Evolutionary conservation across 306 rosid species (phyloP).

Genomic region (Glycyrrhiza uralensis): DNA sequence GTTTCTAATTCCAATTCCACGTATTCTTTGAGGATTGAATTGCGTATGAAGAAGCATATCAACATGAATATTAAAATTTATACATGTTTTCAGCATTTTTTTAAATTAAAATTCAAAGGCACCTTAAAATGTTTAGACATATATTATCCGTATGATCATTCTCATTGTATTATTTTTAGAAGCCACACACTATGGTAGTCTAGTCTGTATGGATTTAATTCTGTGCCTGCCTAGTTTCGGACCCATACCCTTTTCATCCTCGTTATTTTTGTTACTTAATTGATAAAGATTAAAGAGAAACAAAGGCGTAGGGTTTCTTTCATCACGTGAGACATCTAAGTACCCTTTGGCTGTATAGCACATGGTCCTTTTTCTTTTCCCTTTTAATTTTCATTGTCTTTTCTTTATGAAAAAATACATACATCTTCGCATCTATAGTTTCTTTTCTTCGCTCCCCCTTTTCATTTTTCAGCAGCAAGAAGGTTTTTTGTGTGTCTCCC

Average conservation of each 20-base stretch:
- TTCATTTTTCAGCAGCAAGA: conserved; percentile 22
- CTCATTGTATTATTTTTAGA: background rate
- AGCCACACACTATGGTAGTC: background rate
- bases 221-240: background rate
- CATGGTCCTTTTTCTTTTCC: background rate
- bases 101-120: no score
- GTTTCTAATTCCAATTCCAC: no score
- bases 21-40: no score
- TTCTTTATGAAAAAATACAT: background rate
- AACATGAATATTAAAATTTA: no score
- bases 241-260: conserved; percentile 7
- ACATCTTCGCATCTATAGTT: conserved; percentile 14
- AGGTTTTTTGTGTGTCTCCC: background rate
- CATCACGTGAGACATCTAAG: conserved; percentile 41
- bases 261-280: conserved; percentile 2
- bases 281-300: conserved; percentile 26
- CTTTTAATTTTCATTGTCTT: background rate
- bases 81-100: no score
- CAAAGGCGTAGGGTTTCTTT: conserved; percentile 23
- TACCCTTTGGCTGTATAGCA: conserved; percentile 27
- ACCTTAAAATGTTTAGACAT: no score
- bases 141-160: background rate
- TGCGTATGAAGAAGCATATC: no score
- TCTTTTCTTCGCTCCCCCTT: background rate
- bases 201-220: background rate